Evolutionary conservation across 805 yeast species (phyloP).

Genomic region (Pichia ethanolica): DNA sequence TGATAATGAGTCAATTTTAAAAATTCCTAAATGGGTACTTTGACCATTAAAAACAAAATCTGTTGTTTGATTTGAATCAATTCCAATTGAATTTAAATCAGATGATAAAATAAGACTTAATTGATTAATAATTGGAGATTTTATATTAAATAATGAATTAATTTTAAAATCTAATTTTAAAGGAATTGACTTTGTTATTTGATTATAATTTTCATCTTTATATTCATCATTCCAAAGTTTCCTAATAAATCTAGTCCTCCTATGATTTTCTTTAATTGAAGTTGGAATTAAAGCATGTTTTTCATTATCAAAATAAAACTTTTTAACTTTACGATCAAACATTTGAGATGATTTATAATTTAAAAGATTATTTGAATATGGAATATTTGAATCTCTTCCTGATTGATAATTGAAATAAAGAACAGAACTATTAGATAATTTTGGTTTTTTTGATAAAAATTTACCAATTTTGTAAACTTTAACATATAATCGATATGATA

Average conservation of each 20-base stretch:
- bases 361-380: too few relatives aligned
- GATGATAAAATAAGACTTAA: neutral
- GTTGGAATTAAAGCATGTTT: conserved; percentile 5
- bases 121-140: neutral
- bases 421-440: too few relatives aligned
- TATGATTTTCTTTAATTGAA: neutral
- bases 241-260: conserved; percentile 1
- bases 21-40: conserved; percentile 5
- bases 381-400: too few relatives aligned
- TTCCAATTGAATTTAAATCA: neutral
- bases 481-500: too few relatives aligned
- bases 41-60: conserved; percentile 7
- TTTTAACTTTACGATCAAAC: too few relatives aligned
- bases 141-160: neutral
- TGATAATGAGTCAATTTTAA: neutral
- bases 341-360: too few relatives aligned
- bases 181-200: conserved; percentile 2
- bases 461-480: too few relatives aligned
- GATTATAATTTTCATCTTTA: neutral
- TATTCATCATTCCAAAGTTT: conserved; percentile 5
- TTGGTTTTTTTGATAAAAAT: too few relatives aligned
- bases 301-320: conserved; percentile 1
- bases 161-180: neutral
- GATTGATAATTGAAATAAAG: too few relatives aligned
- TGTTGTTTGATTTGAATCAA: neutral